Evolutionary conservation across 805 yeast genomes (phyloP).

Genomic region (Kluyveromyces siamensis): DNA sequence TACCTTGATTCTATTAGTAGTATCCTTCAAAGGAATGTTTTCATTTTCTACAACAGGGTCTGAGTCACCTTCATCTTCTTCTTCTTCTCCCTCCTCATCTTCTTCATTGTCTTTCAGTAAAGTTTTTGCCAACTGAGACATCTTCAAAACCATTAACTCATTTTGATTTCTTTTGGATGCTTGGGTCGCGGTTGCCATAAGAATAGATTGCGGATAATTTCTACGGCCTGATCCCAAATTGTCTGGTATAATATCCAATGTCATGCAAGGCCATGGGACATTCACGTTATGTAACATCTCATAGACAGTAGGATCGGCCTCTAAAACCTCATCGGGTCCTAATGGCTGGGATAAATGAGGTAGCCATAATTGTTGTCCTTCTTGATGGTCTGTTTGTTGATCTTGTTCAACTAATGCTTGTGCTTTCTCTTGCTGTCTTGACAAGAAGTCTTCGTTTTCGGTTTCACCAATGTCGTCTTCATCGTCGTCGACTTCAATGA

Average conservation of each 20-base stretch:
- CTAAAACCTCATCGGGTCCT: slow-evolving; percentile 92
- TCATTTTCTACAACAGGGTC: slow-evolving; percentile 89
- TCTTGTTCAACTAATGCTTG: slow-evolving; percentile 32
- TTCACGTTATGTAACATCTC: slow-evolving; percentile 93
- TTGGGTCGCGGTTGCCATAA: slow-evolving; percentile 88
- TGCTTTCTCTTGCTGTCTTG: slow-evolving; percentile 29
- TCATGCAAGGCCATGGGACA: slow-evolving; percentile 94
- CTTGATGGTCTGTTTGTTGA: slow-evolving; percentile 26
- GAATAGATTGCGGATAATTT: slow-evolving; percentile 78
- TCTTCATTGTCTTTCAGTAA: slow-evolving; percentile 77
- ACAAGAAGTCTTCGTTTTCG: slow-evolving; percentile 29
- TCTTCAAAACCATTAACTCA: slow-evolving; percentile 75
- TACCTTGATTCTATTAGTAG: slow-evolving; percentile 83
- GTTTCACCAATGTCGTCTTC: slow-evolving; percentile 31
- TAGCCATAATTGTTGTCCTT: slow-evolving; percentile 48
- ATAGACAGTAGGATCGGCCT: slow-evolving; percentile 93
- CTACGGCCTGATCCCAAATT: slow-evolving; percentile 80
- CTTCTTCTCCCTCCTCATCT: slow-evolving; percentile 62
- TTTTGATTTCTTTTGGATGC: slow-evolving; percentile 82
- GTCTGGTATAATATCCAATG: slow-evolving; percentile 85
- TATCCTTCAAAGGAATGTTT: slow-evolving; percentile 62
- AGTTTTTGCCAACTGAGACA: slow-evolving; percentile 77
- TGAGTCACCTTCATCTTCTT: slow-evolving; percentile 61
- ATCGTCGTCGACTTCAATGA: slow-evolving; percentile 65
- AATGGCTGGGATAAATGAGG: slow-evolving; percentile 86